Base-by-base conservation (phyloP, 495 filamentous ascomycete genomes). In the Durotheca rogersii region DNA sequence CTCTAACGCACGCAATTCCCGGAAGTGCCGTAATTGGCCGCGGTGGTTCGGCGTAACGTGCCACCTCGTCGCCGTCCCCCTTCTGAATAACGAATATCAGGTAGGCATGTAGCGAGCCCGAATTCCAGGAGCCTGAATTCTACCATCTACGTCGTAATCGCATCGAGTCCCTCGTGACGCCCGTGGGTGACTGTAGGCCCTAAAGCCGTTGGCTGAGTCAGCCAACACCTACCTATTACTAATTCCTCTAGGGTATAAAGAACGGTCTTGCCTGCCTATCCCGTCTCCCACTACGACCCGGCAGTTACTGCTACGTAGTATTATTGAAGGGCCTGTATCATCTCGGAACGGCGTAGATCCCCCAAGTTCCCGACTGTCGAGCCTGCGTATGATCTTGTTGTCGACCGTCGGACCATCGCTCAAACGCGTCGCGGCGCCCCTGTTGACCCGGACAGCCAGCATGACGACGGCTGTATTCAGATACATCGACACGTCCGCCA, bases 401-500 rank as follows among this genome's bases (percentile, higher is more conserved):
- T n/a, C n/a, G n/a, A n/a, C n/a, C n/a, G n/a, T n/a, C n/a, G n/a
- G n/a, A n/a, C n/a, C 23, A 27, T 4, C 4, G 23, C 4, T 27
- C 23, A 27, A 27, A 27, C 9, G 9, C 23, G 25, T 34, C 32
- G 54, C 54, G 56, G 41, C 44, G 6, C 51, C 43, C 27, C 3
- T 50, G 32, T 37, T 30, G 29, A 49, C 30, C 12, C 53, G 46
- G 25, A 32, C 5, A 42, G 43, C 27, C 54, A 66, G 41, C 19
- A 66, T 65, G 58, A 68, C 56, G 4, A 62, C 63, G 5, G 53
- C 58, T n/a, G 20, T 45, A 0, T 68, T 68, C 52, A 55, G 49
- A 14, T 56, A 65, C 40, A 60, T 66, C 32, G 66, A 68, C 33
- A 12, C 49, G 7, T 47, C 47, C 1, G 53, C 51, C 34, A 48